Conservation (phyloP, 2,329 filamentous ascomycete species). For the Lachnellula occidentalis region DNA sequence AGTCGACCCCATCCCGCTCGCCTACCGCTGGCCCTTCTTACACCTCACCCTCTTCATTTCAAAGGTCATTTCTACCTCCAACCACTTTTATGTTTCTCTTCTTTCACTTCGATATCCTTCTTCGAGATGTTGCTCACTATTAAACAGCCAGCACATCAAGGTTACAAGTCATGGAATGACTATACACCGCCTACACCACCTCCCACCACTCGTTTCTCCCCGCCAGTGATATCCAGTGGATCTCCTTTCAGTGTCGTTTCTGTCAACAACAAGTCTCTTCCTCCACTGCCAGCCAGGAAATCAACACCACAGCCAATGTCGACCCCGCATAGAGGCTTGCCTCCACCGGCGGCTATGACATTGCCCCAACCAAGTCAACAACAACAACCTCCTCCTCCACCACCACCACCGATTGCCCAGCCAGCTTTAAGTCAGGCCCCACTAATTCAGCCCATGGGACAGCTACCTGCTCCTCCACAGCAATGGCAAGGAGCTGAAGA, state of each 20-base stretch:
- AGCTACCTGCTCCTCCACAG: constrained; percentile 58
- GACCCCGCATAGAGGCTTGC: constrained; percentile 63
- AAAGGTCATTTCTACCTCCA: constrained; percentile 24
- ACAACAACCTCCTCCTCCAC: constrained; percentile 3
- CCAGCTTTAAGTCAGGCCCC: constrained; percentile 30
- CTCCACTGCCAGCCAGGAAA: constrained; percentile 31
- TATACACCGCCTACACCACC: constrained; percentile 38
- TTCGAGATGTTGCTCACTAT: constrained; percentile 46
- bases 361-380: constrained; percentile 38
- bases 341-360: constrained; percentile 61
- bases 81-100: constrained; percentile 26
- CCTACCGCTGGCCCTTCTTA: constrained; percentile 14
- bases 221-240: constrained; percentile 31
- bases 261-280: constrained; percentile 27
- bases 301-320: constrained; percentile 57
- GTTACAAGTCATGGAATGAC: constrained; percentile 43
- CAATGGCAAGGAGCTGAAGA: constrained; percentile 66
- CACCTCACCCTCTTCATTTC: constrained; percentile 17
- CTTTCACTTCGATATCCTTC: constrained; percentile 26
- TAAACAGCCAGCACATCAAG: constrained; percentile 42
- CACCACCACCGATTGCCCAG: constrained; percentile 26
- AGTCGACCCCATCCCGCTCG: constrained; percentile 22
- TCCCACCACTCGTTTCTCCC: constrained; percentile 38
- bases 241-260: constrained; percentile 28
- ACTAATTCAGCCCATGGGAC: constrained; percentile 38